Evolutionary conservation across 2,329 filamentous ascomycete genomes (phyloP).

Genomic region (Boeremia lycopersici): DNA sequence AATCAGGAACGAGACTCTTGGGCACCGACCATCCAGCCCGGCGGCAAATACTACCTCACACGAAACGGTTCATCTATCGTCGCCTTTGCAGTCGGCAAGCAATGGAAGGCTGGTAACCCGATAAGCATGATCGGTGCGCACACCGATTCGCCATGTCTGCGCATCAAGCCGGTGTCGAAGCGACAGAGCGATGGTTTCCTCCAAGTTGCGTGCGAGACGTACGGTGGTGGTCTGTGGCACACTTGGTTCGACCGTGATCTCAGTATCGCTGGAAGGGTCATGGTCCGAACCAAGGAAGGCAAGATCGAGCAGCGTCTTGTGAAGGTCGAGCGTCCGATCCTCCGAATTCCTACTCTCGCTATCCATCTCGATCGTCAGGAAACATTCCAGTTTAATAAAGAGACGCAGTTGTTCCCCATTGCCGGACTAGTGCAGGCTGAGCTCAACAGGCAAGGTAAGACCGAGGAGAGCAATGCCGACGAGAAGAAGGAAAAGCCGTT

Average conservation of each 20-base stretch:
- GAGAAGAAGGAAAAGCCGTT: slow-evolving; percentile 58
- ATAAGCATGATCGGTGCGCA: slow-evolving; percentile 94
- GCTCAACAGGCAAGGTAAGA: slow-evolving; percentile 74
- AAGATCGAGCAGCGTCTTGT: slow-evolving; percentile 83
- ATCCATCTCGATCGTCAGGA: slow-evolving; percentile 89
- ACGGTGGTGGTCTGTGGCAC: slow-evolving; percentile 96
- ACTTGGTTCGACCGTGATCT: slow-evolving; percentile 98
- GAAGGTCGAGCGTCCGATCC: slow-evolving; percentile 87
- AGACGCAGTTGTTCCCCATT: slow-evolving; percentile 94
- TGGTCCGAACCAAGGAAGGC: slow-evolving; percentile 76
- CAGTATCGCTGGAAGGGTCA: slow-evolving; percentile 83
- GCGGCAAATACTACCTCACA: slow-evolving; percentile 95
- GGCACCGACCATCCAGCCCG: slow-evolving; percentile 77
- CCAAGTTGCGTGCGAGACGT: slow-evolving; percentile 95
- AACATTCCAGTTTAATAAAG: slow-evolving; percentile 94
- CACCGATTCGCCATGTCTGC: slow-evolving; percentile 90
- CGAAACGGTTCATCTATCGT: slow-evolving; percentile 91
- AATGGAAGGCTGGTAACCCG: slow-evolving; percentile 91
- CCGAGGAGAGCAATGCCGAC: slow-evolving; percentile 54
- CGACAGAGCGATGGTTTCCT: slow-evolving; percentile 85
- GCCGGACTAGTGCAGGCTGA: slow-evolving; percentile 85
- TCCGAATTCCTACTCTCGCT: slow-evolving; percentile 90
- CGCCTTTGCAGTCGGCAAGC: slow-evolving; percentile 86
- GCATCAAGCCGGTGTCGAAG: slow-evolving; percentile 93
- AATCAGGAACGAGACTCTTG: slow-evolving; percentile 84